Evolutionary conservation across 805 yeast species (phyloP), one percentile per base, ranked within the genome.

Genomic region (Cyberlindnera subsufficiens): DNA sequence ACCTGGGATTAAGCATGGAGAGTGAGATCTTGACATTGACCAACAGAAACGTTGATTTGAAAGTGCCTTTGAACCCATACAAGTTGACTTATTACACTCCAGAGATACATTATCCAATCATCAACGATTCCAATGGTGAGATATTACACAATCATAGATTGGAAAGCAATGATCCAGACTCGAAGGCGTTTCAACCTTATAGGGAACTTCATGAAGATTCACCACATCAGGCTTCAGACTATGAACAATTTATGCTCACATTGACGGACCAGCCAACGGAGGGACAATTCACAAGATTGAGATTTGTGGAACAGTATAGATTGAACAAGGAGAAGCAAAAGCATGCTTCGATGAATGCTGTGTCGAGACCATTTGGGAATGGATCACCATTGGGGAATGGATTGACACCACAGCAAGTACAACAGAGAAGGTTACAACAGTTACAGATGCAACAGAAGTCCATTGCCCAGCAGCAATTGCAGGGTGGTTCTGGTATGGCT

Each of bases 251-350:
- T 58, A 91, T 91, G 98, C 68, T 82, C 27, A 71, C 79, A 9
- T 66, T 81, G 72, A 74, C 72, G 49, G 83, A 80, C 39, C 62
- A 64, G 41, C 55, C 61, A 33, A 65, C 70, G 7, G 50, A 49
- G 10, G 49, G 54, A 36, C 95, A 89, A 61, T 93, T 93, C 62
- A 78, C 86, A 72, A 77, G 98, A 50, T 68, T 91, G 40, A 74
- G 95, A 49, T 88, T 90, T 55, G 84, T 91, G 45, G 98, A 91
- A 61, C 93, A 85, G 63, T 79, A 86, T 65, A 71, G 95, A 42
- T 71, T 85, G 37, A 77, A 85, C 58, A 76, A 78, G 55, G 82
- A 77, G 44, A 68, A 76, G 47, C 58, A 71, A 44, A 71, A 71
- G 46, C 75, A 71, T 44, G 71, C 69, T 18, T 67, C 71, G 11